Conservation (phyloP, 2,329 filamentous ascomycete species). For the Fusarium agapanthi region DNA sequence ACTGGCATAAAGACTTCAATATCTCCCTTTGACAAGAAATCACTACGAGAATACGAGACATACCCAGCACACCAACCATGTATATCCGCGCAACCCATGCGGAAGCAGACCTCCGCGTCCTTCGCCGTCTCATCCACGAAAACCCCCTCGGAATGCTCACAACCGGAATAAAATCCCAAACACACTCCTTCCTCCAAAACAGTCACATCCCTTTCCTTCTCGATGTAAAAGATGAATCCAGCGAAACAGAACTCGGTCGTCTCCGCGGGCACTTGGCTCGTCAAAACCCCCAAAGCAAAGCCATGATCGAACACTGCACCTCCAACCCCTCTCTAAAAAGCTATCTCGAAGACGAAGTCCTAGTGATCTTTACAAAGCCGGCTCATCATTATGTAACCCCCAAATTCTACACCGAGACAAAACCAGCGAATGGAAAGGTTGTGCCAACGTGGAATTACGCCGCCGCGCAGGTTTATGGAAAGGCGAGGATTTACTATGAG, state of each 20-base stretch:
- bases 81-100: conserved; percentile 52
- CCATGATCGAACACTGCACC: conserved; percentile 58
- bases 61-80: not conserved
- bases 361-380: conserved; percentile 69
- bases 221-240: conserved; percentile 54
- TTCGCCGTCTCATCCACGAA: conserved; percentile 65
- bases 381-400: conserved; percentile 73
- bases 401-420: conserved; percentile 73
- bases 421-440: conserved; percentile 70
- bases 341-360: conserved; percentile 60
- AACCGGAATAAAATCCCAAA: conserved; percentile 63
- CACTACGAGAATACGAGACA: accelerated
- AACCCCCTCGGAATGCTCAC: conserved; percentile 71
- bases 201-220: conserved; percentile 70
- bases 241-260: conserved; percentile 48
- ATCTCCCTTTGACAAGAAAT: accelerated
- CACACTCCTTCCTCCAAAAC: conserved; percentile 60
- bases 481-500: conserved; percentile 61
- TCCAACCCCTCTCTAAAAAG: conserved; percentile 5
- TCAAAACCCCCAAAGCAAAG: conserved; percentile 70
- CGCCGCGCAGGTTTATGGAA: conserved; percentile 70
- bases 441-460: conserved; percentile 78
- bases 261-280: conserved; percentile 70
- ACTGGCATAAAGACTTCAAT: accelerated
- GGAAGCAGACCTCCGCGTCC: conserved; percentile 56